Percentiles rank a stretch among this genome's conserved stretches.
These are phyloP conservation scores for Pseudogymnoascus sp. DNA, from an alignment of 2,329 filamentous ascomycete species.

Conservation along the genomic window DNA sequence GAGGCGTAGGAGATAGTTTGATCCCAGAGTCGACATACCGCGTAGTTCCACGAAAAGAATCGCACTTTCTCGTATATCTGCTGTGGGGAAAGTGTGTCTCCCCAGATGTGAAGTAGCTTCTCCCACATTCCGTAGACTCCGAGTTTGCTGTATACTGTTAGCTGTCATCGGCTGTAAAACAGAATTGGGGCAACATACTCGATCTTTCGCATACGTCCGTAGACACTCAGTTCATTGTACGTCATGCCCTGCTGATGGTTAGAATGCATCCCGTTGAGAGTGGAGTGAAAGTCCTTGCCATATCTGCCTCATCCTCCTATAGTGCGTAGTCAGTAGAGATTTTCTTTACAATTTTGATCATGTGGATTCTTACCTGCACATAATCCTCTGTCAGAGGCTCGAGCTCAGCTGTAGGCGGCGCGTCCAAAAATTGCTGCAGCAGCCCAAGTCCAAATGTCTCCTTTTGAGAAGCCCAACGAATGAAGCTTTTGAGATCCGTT, in stretches of 20 bases:
- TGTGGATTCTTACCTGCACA: slow-evolving; percentile 28
- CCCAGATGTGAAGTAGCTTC: slow-evolving; percentile 40
- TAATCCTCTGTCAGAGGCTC: slow-evolving; percentile 59
- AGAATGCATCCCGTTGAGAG: slow-evolving; percentile 30
- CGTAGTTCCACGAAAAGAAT: slow-evolving; percentile 30
- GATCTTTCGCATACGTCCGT: slow-evolving; percentile 38
- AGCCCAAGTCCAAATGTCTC: slow-evolving; percentile 51
- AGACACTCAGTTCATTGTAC: slow-evolving; percentile 38
- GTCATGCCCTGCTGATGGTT: slow-evolving; percentile 47
- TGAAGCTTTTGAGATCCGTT: slow-evolving; percentile 54
- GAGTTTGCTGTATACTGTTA: slow-evolving; percentile 28
- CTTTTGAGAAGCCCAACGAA: slow-evolving; percentile 50
- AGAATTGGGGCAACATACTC: slow-evolving; percentile 18
- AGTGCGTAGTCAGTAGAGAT: background rate
- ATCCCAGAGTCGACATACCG: background rate
- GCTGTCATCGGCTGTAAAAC: background rate
- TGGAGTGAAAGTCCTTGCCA: slow-evolving; percentile 46
- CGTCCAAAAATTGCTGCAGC: slow-evolving; percentile 56
- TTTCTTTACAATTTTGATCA: background rate
- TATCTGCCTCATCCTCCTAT: slow-evolving; percentile 40
- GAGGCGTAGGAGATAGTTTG: background rate
- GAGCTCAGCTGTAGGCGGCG: slow-evolving; percentile 53
- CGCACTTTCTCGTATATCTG: slow-evolving; percentile 33
- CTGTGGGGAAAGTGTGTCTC: slow-evolving; percentile 24
- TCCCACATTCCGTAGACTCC: slow-evolving; percentile 41